Conservation (phyloP, 768 basidiomycete genomes). For the Suillus hirtellus region DNA sequence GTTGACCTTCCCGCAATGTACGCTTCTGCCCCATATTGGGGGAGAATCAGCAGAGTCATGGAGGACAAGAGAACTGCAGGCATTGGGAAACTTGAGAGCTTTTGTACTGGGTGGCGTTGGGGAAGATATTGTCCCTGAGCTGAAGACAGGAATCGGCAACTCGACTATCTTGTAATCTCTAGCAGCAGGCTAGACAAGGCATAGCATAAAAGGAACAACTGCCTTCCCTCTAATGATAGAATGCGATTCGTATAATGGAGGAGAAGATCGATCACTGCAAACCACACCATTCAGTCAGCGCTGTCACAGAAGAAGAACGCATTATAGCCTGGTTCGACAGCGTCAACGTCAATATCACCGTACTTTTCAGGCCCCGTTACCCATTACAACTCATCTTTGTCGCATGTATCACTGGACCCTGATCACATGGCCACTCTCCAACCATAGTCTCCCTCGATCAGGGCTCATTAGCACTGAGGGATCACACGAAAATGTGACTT, state of each 20-base stretch:
- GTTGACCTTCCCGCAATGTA: slow-evolving; percentile 71
- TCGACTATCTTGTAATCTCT: no score
- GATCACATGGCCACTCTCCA: no score
- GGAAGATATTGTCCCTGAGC: slow-evolving; percentile 61
- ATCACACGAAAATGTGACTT: no score
- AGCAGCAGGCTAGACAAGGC: not conserved
- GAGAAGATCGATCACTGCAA: not conserved
- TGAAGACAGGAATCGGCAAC: not conserved
- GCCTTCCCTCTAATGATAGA: not conserved
- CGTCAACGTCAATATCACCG: no score
- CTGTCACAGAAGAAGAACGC: no score
- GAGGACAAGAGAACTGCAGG: slow-evolving; percentile 74
- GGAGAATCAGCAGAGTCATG: slow-evolving; percentile 77
- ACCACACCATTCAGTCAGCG: no score
- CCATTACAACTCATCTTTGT: no score
- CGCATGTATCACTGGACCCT: no score
- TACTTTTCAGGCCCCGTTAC: no score
- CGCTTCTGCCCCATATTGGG: slow-evolving; percentile 86
- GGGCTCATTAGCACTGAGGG: no score
- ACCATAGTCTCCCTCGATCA: no score
- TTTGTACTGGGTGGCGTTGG: slow-evolving; percentile 60
- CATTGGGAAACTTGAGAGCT: slow-evolving; percentile 67
- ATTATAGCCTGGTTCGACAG: no score
- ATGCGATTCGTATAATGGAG: not conserved
- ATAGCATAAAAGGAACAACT: not conserved